Base-by-base conservation (phyloP, 208 protist species). In the Trypanosoma grayi region DNA sequence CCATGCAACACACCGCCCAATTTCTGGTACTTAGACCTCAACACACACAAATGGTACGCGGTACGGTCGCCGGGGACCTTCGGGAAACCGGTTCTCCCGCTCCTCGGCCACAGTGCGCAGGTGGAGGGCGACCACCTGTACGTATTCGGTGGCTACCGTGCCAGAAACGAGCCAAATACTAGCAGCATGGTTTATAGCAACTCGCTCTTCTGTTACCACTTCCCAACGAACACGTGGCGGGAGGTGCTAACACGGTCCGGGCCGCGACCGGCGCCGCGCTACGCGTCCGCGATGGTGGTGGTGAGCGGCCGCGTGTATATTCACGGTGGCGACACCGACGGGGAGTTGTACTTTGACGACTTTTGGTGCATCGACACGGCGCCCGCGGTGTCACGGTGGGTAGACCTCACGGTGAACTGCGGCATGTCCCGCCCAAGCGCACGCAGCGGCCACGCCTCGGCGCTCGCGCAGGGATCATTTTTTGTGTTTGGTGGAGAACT, bases 401-500 rank as follows among this genome's bases (percentile, higher is more conserved):
- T 50, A 11, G 72, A 65, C 48, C 22, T 60, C 18, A 69, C 59
- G 0, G 52, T 66, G 48, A 57, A 22, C 11, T 62, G 58, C n/a
- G 53, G 64, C 14, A 60, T 47, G 55, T 57, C 48, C 7, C 53
- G 61, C 2, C 84, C 83, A 16, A 77, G 63, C 13, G 66, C 81
- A 0, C 79, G 88, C 56, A 94, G 79, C 45, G 88, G 88, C 28
- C 65, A 75, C 55, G 60, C 75, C 14, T 81, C 63, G 58, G 71
- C 60, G 4, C 46, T 77, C 9, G 70, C 78, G 4, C 61, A 73
- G 10, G 72, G 71, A n/a, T 66, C 78, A n/a, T 56, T 94, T 7
- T 92, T 86, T 61, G 47, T 92, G 24, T 56, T 88, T 13, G 88
- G 85, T 7, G 88, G 88, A 2, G 88, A 94, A 75, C 25, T 64